phyloP scores from a whole-genome alignment of 148 eudicot species.

The Bassia scoparia region DNA sequence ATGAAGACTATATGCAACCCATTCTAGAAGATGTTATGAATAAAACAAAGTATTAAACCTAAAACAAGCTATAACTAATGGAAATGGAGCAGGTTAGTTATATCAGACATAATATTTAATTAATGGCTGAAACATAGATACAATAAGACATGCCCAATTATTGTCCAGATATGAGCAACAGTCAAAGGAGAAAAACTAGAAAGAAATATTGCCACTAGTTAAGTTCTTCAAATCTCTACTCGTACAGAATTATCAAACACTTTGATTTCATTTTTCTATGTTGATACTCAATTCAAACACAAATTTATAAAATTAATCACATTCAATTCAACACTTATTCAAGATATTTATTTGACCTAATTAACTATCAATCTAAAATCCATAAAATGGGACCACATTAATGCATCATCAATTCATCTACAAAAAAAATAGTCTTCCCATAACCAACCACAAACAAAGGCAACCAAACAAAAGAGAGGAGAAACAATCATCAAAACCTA shows the following conservation, averaged over 20 bases:
- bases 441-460: not conserved
- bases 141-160: not conserved
- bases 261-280: not conserved
- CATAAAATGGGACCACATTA: slow-evolving; percentile 10
- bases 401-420: not conserved
- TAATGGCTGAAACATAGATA: slow-evolving; percentile 7
- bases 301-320: not conserved
- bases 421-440: not conserved
- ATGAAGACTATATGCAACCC: not conserved
- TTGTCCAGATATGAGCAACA: not conserved
- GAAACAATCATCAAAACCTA: slow-evolving; percentile 43
- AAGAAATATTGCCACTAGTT: not conserved
- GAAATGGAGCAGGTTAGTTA: not conserved
- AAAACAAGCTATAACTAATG: not conserved
- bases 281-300: not conserved
- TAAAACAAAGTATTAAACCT: not conserved
- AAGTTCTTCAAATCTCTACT: not conserved
- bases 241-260: not conserved
- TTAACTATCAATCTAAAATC: not conserved
- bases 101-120: not conserved
- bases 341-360: slow-evolving; percentile 17
- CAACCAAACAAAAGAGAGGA: slow-evolving; percentile 9
- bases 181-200: not conserved
- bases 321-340: not conserved
- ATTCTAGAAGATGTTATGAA: not conserved